Conservation (phyloP, 805 yeast genomes). For the Pichia ethanolica region DNA sequence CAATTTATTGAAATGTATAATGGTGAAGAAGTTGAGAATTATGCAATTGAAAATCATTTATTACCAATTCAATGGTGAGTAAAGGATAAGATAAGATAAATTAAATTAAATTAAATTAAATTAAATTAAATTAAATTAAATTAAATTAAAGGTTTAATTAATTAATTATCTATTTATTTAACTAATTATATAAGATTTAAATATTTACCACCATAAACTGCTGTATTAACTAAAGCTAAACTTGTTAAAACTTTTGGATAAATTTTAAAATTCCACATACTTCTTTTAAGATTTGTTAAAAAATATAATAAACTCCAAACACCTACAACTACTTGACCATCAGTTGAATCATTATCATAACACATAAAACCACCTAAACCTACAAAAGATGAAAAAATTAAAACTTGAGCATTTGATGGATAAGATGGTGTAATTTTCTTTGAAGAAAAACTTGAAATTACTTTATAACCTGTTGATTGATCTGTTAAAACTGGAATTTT, state of each 20-base stretch:
- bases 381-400: constrained; percentile 54
- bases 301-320: constrained; percentile 79
- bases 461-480: constrained; percentile 9
- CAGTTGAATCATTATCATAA: constrained; percentile 64
- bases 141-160: no score
- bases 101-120: neutral
- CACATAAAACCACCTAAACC: constrained; percentile 69
- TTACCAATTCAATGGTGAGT: constrained; percentile 61
- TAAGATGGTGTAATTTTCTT: constrained; percentile 15
- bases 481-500: constrained; percentile 10
- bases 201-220: constrained; percentile 55
- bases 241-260: constrained; percentile 55
- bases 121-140: neutral
- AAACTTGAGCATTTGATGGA: constrained; percentile 21
- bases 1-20: constrained; percentile 90
- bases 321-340: constrained; percentile 73
- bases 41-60: constrained; percentile 47
- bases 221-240: constrained; percentile 55
- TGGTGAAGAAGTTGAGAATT: constrained; percentile 48
- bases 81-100: no score
- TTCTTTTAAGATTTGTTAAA: constrained; percentile 59
- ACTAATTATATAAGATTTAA: constrained; percentile 1
- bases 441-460: neutral
- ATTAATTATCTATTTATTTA: no score
- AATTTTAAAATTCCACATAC: constrained; percentile 46